Evolutionary conservation across 805 yeast genomes (phyloP), one percentile per base, ranked within the genome.

Genomic region (Candida sakaeoensis): DNA sequence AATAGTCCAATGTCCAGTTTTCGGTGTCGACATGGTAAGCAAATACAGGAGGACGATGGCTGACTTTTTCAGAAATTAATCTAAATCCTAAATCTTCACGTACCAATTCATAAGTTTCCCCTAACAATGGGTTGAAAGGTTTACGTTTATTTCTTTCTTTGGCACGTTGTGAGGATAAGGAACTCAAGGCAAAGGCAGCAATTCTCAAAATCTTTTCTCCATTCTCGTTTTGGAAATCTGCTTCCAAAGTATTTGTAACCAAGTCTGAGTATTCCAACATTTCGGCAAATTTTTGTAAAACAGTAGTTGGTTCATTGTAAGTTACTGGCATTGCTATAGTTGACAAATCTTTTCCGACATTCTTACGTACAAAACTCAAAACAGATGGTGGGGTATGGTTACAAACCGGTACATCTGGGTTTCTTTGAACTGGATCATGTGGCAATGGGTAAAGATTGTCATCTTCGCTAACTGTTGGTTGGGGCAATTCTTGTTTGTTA

Each of bases 111-210:
- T 62, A 93, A 0, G 97, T 90, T 58, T 93, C 99, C 15, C 98
- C 97, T 14, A 93, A 65, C 37, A 93, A 68, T 8, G 99, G 98
- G 56, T 89, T 93, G 63, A 93, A 93, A 1, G 99, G 98, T 55
- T 93, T 93, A 47, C 99, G 74, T 28, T 76, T 58, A 39, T 82
- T 80, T 50, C 99, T 74, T 35, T 80, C 81, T 51, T 85, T 89
- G 25, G 77, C 76, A 43, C 97, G 69, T 51, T 79, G 73, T 8
- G 84, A 70, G 0, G 96, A 79, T 7, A 90, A 58, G 42, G 75
- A 76, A 18, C 90, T 79, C 3, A 86, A 74, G 0, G 96, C 95
- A 72, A 90, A 93, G 1, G 87, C 75, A 0, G 96, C 90, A 35
- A 88, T 70, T 33, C 82, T 68, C 47, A 87, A 58, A 15, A 80